Conservation (phyloP, 768 basidiomycete species). For the Termitomyces sp. region DNA sequence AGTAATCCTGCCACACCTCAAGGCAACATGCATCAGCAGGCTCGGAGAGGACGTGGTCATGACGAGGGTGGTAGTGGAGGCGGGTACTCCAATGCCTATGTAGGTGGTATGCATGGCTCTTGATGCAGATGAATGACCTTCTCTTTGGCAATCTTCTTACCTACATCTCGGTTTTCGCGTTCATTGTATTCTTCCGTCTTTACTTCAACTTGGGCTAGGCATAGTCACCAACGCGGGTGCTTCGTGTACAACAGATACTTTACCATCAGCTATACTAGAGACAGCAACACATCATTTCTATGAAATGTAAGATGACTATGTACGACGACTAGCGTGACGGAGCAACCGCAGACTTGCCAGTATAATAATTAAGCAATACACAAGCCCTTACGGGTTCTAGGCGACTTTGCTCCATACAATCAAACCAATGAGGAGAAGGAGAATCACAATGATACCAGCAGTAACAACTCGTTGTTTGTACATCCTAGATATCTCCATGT, state of each 20-base stretch:
- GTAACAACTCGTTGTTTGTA: slow-evolving; percentile 94
- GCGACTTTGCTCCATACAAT: slow-evolving; percentile 73
- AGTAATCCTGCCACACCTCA: slow-evolving; percentile 17
- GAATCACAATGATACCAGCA: slow-evolving; percentile 78
- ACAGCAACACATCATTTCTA: slow-evolving; percentile 4
- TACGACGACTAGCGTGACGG: neutral
- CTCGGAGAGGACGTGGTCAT: slow-evolving; percentile 27
- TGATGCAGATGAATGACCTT: neutral
- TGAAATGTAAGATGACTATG: neutral
- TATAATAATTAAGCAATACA: neutral
- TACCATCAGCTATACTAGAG: slow-evolving; percentile 3
- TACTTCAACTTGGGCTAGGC: neutral
- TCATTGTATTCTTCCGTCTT: slow-evolving; percentile 4
- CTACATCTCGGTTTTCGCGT: slow-evolving; percentile 2
- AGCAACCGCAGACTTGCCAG: neutral
- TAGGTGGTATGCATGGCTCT: slow-evolving; percentile 16
- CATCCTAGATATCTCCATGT: slow-evolving; percentile 76
- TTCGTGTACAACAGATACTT: slow-evolving; percentile 22
- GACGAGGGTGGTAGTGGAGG: slow-evolving; percentile 29
- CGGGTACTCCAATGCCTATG: slow-evolving; percentile 28
- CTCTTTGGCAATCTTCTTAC: neutral
- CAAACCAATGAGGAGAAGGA: slow-evolving; percentile 78
- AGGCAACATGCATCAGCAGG: slow-evolving; percentile 18
- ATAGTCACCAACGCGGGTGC: slow-evolving; percentile 1
- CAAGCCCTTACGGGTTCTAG: neutral